Base-by-base conservation (phyloP, 129 eudicot genomes). In the Artemisia tridentata region DNA sequence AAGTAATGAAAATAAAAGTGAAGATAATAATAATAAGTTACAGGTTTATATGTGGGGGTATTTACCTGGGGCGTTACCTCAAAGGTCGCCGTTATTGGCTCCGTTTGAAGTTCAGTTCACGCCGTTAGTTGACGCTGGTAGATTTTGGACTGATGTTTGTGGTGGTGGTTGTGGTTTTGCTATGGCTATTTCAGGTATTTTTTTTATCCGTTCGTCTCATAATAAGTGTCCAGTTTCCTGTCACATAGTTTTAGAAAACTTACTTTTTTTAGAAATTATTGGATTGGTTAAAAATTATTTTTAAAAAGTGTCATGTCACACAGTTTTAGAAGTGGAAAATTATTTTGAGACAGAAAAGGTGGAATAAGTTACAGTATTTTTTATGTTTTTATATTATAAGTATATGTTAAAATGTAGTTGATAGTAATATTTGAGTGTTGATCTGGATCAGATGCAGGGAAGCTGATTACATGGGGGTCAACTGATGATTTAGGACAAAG, bases 161-260 rank as follows among this genome's bases (percentile, higher is more conserved):
- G 97, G 99, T 72, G 99, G 99, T 59, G 99, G 99, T n/a, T 93
- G 99, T 56, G 99, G 99, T 34, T 93, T 93, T 53, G 99, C 99
- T 60, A 84, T 93, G 92, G 97, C 97, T 45, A 80, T 93, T 71
- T 89, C 97, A 75, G 97, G 97, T 78, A 45, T n/a, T 63, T 23
- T 3, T 10, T 59, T 59, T 27, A 23, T 14, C 1, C 9, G 1
- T 34, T 8, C 0, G 45, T 38, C 45, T 38, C 11, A 0, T 38
- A 38, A 7, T 38, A 38, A 38, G 2, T 38, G 45, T 38, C 2
- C 45, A 38, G 11, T 38, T 38, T 56, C 3, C 0, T 13, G 4
- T 21, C 4, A 21, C 23, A 21, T 21, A 21, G 31, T 27, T 29
- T 29, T 29, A 2, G 34, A 0, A 29, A 4, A 59, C 12, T 25